Percentiles rank a stretch among this genome's conserved stretches.
Evolutionary conservation across 2,329 filamentous ascomycete species (phyloP).

Genomic region (Aphanocladium album): DNA sequence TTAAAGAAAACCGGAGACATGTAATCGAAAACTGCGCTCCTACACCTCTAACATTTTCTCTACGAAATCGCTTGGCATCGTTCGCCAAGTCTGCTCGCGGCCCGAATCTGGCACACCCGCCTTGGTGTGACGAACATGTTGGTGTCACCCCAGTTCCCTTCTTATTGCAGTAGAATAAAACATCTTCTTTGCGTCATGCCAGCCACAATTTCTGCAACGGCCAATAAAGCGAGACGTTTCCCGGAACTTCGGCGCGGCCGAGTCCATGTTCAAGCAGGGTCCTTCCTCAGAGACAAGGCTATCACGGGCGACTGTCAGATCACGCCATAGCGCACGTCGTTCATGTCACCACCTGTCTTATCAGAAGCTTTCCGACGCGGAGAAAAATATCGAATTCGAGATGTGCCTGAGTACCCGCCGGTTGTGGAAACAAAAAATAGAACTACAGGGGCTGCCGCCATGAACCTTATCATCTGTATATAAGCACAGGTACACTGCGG

Average conservation of each 20-base stretch:
- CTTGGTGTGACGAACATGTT: neutral
- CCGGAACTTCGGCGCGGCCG: neutral
- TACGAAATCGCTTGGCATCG: too few species aligned
- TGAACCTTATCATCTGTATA: neutral
- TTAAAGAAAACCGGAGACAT: too few species aligned
- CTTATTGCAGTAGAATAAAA: neutral
- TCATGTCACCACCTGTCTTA: conserved; percentile 1
- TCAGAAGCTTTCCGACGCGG: neutral
- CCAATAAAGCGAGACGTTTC: neutral
- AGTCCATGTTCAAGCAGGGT: neutral
- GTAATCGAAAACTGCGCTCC: too few species aligned
- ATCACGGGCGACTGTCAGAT: neutral
- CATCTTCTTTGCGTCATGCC: neutral
- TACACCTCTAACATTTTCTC: too few species aligned
- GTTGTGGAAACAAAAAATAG: neutral
- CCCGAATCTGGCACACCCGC: neutral
- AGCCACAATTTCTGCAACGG: neutral
- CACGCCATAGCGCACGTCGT: conserved; percentile 2
- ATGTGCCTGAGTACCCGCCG: neutral
- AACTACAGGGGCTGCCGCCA: neutral
- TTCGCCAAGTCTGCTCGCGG: neutral
- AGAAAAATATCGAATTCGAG: neutral
- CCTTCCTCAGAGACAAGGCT: neutral
- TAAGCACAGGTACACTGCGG: neutral
- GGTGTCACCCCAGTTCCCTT: neutral